Evolutionary conservation across 2,329 filamentous ascomycete genomes (phyloP).

Genomic region (Teratosphaeria zuluensis): DNA sequence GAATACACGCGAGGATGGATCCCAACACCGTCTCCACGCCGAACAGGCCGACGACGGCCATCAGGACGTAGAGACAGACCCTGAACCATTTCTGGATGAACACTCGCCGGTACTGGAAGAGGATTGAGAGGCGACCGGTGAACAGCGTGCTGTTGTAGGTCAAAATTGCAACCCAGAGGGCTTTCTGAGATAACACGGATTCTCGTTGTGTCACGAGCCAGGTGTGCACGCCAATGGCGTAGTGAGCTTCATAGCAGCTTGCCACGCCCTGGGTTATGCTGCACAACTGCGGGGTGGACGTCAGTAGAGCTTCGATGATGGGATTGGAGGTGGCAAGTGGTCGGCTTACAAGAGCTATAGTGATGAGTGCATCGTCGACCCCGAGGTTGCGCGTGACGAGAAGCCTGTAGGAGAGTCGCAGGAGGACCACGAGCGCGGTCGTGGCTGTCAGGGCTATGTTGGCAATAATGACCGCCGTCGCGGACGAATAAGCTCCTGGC

Average conservation of each 20-base stretch:
- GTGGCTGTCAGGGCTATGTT: conserved; percentile 11
- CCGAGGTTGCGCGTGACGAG: conserved; percentile 12
- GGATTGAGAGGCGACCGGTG: conserved; percentile 37
- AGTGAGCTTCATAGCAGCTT: background rate
- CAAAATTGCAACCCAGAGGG: conserved; percentile 25
- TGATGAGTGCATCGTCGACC: conserved; percentile 14
- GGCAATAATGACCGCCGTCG: conserved; percentile 9
- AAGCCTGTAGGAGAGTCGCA: conserved; percentile 14
- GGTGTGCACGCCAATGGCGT: conserved; percentile 5
- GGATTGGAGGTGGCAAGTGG: too few species aligned
- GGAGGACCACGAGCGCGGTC: conserved; percentile 8
- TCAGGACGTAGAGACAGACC: conserved; percentile 1
- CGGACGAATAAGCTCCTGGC: conserved; percentile 13
- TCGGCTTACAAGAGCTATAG: conserved; percentile 8
- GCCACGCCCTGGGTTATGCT: background rate
- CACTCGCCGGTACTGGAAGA: conserved; percentile 40
- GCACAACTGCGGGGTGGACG: background rate
- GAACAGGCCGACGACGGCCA: conserved; percentile 1
- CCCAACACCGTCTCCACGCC: conserved; percentile 6
- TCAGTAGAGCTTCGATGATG: background rate
- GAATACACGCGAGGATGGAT: conserved; percentile 4
- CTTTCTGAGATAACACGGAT: conserved; percentile 2
- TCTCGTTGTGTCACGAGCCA: conserved; percentile 1
- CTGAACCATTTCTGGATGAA: conserved; percentile 22
- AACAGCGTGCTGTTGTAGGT: conserved; percentile 31